Evolutionary conservation across 306 rosid species (phyloP).

Genomic region (Vachellia pachyceras): DNA sequence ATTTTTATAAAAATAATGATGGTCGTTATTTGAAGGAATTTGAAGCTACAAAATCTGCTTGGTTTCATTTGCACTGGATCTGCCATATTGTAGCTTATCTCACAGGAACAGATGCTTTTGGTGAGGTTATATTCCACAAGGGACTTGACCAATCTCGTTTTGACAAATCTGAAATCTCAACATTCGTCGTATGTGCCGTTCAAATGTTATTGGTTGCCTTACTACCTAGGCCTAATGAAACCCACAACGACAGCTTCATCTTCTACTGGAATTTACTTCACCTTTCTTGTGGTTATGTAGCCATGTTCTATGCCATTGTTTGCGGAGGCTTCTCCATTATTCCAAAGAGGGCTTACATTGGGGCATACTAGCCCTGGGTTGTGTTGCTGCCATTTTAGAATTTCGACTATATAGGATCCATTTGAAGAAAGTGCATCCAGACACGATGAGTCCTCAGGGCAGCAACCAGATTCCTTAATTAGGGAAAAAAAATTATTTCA

Average conservation of each 20-base stretch:
- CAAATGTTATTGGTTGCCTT: slow-evolving; percentile 28
- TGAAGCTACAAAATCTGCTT: neutral
- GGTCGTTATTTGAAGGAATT: slow-evolving; percentile 38
- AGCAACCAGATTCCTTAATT: neutral
- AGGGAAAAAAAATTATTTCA: too few relatives aligned
- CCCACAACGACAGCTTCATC: neutral
- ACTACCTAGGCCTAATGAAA: slow-evolving; percentile 4
- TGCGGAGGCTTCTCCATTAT: slow-evolving; percentile 34
- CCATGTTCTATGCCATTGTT: neutral
- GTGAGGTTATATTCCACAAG: slow-evolving; percentile 6
- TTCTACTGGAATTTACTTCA: slow-evolving; percentile 36
- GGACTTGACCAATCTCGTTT: slow-evolving; percentile 4
- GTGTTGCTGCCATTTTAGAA: neutral
- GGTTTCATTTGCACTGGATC: slow-evolving; percentile 40
- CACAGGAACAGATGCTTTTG: slow-evolving; percentile 35
- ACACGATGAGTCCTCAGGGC: neutral
- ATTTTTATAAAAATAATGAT: slow-evolving; percentile 40
- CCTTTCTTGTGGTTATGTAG: neutral
- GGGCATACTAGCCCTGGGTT: neutral
- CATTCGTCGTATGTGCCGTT: neutral
- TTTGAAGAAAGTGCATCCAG: neutral
- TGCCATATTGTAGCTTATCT: slow-evolving; percentile 20
- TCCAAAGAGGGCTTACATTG: neutral
- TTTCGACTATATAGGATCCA: neutral
- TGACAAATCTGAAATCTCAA: slow-evolving; percentile 33